phyloP scores from a whole-genome alignment of 495 filamentous ascomycete species.

The Aspergillus avenaceus region DNA sequence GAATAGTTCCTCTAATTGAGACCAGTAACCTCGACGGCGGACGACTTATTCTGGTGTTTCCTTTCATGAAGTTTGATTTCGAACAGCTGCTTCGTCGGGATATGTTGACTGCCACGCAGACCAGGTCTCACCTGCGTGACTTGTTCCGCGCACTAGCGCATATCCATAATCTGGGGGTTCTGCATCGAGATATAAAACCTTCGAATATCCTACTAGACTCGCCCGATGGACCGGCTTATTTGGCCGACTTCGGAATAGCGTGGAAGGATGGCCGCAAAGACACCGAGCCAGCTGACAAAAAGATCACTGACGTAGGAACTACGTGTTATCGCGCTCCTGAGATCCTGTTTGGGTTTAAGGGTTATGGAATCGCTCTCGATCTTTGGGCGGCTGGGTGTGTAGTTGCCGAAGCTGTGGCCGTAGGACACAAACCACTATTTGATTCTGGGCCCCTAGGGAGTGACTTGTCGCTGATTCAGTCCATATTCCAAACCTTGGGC shows the following conservation, averaged over 20 bases:
- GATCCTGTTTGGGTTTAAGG: conserved; percentile 76
- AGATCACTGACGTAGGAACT: conserved; percentile 91
- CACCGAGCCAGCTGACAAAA: conserved; percentile 61
- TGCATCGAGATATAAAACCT: conserved; percentile 94
- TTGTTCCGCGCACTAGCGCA: conserved; percentile 69
- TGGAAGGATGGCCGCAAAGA: conserved; percentile 62
- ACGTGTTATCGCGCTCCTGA: conserved; percentile 89
- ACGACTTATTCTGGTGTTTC: conserved; percentile 73
- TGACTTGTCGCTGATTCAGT: conserved; percentile 83
- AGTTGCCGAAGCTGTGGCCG: conserved; percentile 58
- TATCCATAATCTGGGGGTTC: conserved; percentile 68
- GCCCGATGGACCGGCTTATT: conserved; percentile 62
- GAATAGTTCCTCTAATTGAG: conserved; percentile 65
- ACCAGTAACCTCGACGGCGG: conserved; percentile 69
- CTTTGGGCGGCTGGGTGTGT: conserved; percentile 89
- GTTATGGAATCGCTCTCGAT: conserved; percentile 69
- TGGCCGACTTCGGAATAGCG: conserved; percentile 90
- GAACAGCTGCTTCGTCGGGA: conserved; percentile 52
- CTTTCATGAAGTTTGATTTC: conserved; percentile 73
- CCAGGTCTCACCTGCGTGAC: conserved; percentile 51
- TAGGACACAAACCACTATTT: conserved; percentile 59
- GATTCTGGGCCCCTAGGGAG: conserved; percentile 84
- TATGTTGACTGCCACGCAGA: conserved; percentile 39
- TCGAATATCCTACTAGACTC: conserved; percentile 77
- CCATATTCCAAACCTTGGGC: conserved; percentile 84